phyloP scores from a whole-genome alignment of 2,329 filamentous ascomycete species.

The Didymella lethalis region DNA sequence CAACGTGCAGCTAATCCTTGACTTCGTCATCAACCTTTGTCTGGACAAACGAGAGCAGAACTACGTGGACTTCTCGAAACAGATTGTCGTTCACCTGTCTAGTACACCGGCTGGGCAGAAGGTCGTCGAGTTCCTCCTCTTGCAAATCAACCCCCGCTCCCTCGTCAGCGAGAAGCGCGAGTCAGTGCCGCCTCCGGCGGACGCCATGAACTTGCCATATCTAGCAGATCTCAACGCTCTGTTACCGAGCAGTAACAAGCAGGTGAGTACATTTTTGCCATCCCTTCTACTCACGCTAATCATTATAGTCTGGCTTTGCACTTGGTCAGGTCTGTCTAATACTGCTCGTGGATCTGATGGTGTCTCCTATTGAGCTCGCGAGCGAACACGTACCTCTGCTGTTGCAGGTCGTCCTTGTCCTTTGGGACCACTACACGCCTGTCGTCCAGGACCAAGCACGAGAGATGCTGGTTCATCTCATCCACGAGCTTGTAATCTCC shows the following conservation, averaged over 20 bases:
- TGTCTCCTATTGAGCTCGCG: constrained; percentile 82
- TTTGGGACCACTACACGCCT: constrained; percentile 97
- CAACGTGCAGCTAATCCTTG: constrained; percentile 91
- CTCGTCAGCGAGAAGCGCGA: constrained; percentile 89
- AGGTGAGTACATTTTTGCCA: constrained; percentile 25
- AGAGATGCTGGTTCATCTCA: constrained; percentile 97
- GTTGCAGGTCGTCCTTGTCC: constrained; percentile 87
- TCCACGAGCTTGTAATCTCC: constrained; percentile 91
- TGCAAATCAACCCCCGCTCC: constrained; percentile 92
- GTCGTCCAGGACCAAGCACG: constrained; percentile 95
- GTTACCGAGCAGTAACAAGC: constrained; percentile 43
- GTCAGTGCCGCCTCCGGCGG: constrained; percentile 65
- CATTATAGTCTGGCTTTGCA: constrained; percentile 75
- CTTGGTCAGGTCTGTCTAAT: constrained; percentile 93
- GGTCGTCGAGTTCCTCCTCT: constrained; percentile 89
- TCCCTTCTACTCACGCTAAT: constrained; percentile 27
- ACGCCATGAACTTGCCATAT: constrained; percentile 80
- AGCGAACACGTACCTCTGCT: constrained; percentile 84
- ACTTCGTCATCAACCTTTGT: constrained; percentile 95
- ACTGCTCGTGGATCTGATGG: constrained; percentile 92
- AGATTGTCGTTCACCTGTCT: constrained; percentile 95
- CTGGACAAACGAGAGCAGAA: constrained; percentile 95
- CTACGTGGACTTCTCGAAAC: constrained; percentile 97
- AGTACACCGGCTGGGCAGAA: constrained; percentile 85
- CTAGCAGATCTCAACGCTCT: constrained; percentile 67